Evolutionary conservation across 2,329 filamentous ascomycete genomes (phyloP).

Genomic region (Leptographium galeiforme): DNA sequence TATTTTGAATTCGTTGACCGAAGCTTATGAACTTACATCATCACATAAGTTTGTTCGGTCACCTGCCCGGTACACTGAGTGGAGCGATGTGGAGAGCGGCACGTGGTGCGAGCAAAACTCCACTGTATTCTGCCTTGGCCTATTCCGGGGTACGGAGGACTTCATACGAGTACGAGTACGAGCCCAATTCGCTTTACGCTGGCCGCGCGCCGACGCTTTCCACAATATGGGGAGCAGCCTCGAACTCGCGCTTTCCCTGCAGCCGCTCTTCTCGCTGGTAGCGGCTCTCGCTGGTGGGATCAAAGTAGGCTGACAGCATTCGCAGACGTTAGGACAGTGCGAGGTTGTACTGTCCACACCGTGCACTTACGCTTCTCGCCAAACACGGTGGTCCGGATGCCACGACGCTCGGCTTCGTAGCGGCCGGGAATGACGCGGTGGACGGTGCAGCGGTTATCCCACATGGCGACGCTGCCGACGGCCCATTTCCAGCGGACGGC

Average conservation of each 20-base stretch:
- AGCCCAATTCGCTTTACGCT: too few species aligned
- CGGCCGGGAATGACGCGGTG: conserved; percentile 28
- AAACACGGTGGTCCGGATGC: conserved; percentile 29
- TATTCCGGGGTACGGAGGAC: too few species aligned
- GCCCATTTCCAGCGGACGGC: conserved; percentile 36
- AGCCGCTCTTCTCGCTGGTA: conserved; percentile 14
- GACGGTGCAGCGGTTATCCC: conserved; percentile 31
- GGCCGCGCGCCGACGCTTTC: background rate
- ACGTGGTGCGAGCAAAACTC: too few species aligned
- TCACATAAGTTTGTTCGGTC: too few species aligned
- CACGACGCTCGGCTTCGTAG: conserved; percentile 22
- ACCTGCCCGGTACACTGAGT: too few species aligned
- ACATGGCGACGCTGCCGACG: conserved; percentile 34
- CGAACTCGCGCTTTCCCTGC: conserved; percentile 2
- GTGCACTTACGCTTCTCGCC: conserved; percentile 27
- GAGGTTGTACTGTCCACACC: background rate
- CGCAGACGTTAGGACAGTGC: background rate
- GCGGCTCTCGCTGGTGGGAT: conserved; percentile 19
- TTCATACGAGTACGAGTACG: too few species aligned
- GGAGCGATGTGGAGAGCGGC: too few species aligned
- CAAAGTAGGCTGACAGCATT: conserved; percentile 18
- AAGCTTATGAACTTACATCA: too few species aligned
- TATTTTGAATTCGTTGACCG: too few species aligned
- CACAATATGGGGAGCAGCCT: background rate
- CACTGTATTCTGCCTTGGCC: too few species aligned